Conservation (phyloP, 768 basidiomycete genomes). For the Dictyophora rubrovolvata region DNA sequence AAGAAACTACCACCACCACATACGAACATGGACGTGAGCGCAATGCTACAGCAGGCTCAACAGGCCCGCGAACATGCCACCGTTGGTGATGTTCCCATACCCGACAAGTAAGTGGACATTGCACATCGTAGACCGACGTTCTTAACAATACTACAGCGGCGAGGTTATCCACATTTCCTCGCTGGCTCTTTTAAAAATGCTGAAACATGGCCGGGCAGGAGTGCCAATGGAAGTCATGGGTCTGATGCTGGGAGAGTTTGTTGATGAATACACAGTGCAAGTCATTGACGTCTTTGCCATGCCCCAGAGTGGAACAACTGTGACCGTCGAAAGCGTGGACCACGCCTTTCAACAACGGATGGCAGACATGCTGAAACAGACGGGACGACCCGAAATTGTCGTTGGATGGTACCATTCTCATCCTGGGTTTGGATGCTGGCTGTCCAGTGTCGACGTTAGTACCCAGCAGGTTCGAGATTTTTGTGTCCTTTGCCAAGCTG, state of each 20-base stretch:
- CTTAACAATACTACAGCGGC: constrained; percentile 40
- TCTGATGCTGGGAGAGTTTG: constrained; percentile 94
- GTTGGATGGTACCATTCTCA: constrained; percentile 99
- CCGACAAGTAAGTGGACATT: constrained; percentile 56
- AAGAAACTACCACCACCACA: not conserved
- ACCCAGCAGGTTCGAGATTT: constrained; percentile 61
- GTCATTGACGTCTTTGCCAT: constrained; percentile 97
- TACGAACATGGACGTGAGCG: constrained; percentile 22
- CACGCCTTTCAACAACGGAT: constrained; percentile 98
- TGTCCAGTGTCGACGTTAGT: constrained; percentile 97
- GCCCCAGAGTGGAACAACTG: constrained; percentile 97
- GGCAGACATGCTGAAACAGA: constrained; percentile 99
- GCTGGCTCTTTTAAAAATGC: constrained; percentile 97
- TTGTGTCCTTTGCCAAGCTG: not conserved
- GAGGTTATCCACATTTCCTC: constrained; percentile 97
- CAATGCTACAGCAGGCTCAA: constrained; percentile 24
- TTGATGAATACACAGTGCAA: constrained; percentile 93
- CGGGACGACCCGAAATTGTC: constrained; percentile 94
- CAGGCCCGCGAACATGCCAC: constrained; percentile 23
- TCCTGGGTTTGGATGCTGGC: constrained; percentile 99
- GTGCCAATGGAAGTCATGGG: constrained; percentile 99
- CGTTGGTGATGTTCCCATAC: constrained; percentile 42
- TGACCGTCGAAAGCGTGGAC: constrained; percentile 96
- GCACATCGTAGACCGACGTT: not conserved
- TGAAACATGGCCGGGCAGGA: constrained; percentile 97